These are phyloP conservation scores for Amanita thiersii DNA, from an alignment of 768 basidiomycete genomes.

Conservation along the genomic window DNA sequence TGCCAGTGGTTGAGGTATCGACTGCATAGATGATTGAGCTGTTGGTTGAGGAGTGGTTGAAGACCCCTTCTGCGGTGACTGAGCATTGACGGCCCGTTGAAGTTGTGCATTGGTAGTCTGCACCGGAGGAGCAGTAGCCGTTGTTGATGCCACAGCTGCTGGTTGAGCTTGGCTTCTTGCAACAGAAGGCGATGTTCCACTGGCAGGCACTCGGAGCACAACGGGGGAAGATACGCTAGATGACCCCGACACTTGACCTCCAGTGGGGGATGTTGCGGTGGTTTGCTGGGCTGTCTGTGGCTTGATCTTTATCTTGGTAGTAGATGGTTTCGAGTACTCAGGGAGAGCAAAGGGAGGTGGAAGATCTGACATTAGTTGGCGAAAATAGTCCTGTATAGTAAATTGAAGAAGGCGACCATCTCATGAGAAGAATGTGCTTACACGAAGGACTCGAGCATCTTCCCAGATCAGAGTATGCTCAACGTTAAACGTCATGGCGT, in stretches of 20 bases:
- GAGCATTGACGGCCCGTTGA: conserved; percentile 23
- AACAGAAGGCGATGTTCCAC: too few species aligned
- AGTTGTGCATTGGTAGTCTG: conserved; percentile 18
- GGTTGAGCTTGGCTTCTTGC: conserved; percentile 15
- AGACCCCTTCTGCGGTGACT: conserved; percentile 17
- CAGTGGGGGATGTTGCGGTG: conserved; percentile 13
- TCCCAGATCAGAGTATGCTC: conserved; percentile 82
- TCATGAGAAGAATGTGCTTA: conserved; percentile 22
- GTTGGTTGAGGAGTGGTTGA: conserved; percentile 3
- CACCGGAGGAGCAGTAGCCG: conserved; percentile 16
- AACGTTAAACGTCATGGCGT: conserved; percentile 83
- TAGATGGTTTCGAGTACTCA: conserved; percentile 47
- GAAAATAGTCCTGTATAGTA: conserved; percentile 55
- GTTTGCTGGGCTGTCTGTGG: conserved; percentile 33
- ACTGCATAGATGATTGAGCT: background rate
- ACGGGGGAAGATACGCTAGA: conserved; percentile 15
- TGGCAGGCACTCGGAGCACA: conserved; percentile 27
- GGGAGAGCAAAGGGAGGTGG: conserved; percentile 59
- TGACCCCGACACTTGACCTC: conserved; percentile 4
- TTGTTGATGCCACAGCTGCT: conserved; percentile 16
- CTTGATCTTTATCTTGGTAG: conserved; percentile 67
- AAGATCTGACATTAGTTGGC: conserved; percentile 69
- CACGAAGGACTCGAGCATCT: conserved; percentile 61
- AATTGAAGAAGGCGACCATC: conserved; percentile 7
- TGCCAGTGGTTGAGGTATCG: conserved; percentile 2